Conservation (phyloP, 371 early-diverging fungal genomes). For the Mucor plumbeus region DNA sequence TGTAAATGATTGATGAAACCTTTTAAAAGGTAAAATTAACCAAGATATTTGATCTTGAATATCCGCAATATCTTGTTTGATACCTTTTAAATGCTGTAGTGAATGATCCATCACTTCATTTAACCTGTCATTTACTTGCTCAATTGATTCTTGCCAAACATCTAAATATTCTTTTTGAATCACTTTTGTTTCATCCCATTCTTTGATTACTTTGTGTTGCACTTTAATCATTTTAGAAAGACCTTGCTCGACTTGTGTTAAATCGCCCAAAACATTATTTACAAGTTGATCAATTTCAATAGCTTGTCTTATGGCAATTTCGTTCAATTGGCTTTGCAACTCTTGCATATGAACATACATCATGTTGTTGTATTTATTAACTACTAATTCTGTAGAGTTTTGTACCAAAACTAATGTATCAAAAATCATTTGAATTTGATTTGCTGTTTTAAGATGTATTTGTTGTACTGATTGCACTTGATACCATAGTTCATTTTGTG, state of each 20-base stretch:
- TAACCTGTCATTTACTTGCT: neutral
- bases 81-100: neutral
- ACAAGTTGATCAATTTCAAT: neutral
- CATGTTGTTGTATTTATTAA: slow-evolving; percentile 3
- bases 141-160: slow-evolving; percentile 1
- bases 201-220: neutral
- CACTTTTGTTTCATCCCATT: slow-evolving; percentile 8
- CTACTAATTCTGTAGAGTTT: slow-evolving; percentile 8
- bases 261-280: neutral
- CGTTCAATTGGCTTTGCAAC: slow-evolving; percentile 7
- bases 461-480: slow-evolving; percentile 12
- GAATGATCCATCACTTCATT: slow-evolving; percentile 1
- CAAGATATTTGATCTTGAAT: slow-evolving; percentile 13
- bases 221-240: neutral
- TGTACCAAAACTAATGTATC: slow-evolving; percentile 9
- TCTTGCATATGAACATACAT: neutral
- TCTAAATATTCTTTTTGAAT: slow-evolving; percentile 9
- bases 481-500: slow-evolving; percentile 11
- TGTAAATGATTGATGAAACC: neutral
- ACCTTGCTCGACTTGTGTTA: neutral
- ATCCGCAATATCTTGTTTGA: neutral
- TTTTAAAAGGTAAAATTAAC: neutral
- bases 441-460: neutral
- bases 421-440: slow-evolving; percentile 14
- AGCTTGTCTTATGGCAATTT: neutral